Base-by-base conservation (phyloP, 1,284 basidiomycete species). In the Neolentinus lepideus region DNA sequence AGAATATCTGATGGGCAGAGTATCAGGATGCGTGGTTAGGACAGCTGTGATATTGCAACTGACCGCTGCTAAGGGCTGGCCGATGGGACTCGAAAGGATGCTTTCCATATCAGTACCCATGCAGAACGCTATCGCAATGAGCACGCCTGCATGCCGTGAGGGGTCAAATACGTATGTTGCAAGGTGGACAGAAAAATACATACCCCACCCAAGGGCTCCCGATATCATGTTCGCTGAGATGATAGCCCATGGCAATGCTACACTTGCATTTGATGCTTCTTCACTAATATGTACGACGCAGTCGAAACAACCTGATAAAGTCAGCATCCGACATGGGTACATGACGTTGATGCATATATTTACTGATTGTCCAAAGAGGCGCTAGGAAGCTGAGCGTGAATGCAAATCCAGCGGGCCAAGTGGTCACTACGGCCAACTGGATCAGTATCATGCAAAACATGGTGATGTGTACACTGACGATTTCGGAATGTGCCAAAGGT, bases 181-280 rank as follows among this genome's bases (percentile, higher is more conserved):
- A 69, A 52, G 59, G 60, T 50, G 52, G 56, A 52, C 14, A 56
- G 47, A 21, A 21, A 25, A 27, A 43, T 35, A 11, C 75, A 45
- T 58, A 88, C 85, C 84, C 78, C 81, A 86, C 22, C 90, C 90
- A 12, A 91, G 77, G 6, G 88, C 58, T 48, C 81, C 79, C 3
- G 81, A 75, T 22, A 84, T 78, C 3, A 67, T 71, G 24, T 83
- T 79, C 0, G 88, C 79, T 53, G 75, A 71, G 36, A 61, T 51
- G 55, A 61, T 61, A 16, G 60, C 58, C 16, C 56, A 55, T 9
- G 60, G 60, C 12, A 61, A 56, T 27, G 52, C 57, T 45, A 58
- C 53, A 19, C 53, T 46, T 1, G 60, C 58, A 38, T 61, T 45
- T 29, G 52, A 54, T 2, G 60, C 59, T 48, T 61, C 60, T 52